phyloP scores from a whole-genome alignment of 2,329 filamentous ascomycete species.

The Orbilia blumenaviensis region DNA sequence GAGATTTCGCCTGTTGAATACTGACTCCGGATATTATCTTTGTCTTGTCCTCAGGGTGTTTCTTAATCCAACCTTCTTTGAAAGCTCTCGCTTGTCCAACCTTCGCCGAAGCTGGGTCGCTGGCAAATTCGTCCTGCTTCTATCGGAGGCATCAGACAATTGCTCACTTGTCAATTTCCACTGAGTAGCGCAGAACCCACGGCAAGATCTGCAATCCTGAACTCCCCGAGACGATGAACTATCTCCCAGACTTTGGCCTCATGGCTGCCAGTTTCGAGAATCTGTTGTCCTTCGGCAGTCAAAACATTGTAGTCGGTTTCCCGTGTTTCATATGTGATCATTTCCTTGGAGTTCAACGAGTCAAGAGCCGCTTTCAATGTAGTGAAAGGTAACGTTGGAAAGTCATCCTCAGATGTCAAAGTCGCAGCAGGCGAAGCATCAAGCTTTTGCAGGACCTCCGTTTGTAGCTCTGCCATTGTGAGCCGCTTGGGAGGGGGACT shows the following conservation, averaged over 20 bases:
- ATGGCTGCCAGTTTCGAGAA: constrained; percentile 79
- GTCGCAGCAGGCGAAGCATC: constrained; percentile 67
- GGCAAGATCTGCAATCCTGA: constrained; percentile 78
- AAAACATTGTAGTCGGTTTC: constrained; percentile 80
- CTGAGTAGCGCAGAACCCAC: constrained; percentile 63
- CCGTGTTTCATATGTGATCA: constrained; percentile 85
- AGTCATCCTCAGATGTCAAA: constrained; percentile 74
- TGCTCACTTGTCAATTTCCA: constrained; percentile 74
- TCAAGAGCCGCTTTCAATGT: constrained; percentile 88
- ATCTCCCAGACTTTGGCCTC: constrained; percentile 84
- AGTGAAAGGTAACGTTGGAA: constrained; percentile 72
- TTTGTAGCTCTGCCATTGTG: constrained; percentile 67
- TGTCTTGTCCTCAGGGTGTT: constrained; percentile 64
- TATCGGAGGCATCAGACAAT: constrained; percentile 16
- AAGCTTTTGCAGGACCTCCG: constrained; percentile 73
- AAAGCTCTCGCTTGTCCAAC: constrained; percentile 96
- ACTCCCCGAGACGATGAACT: constrained; percentile 75
- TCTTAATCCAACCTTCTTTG: constrained; percentile 77
- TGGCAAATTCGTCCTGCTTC: constrained; percentile 39
- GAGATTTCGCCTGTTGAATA: not conserved
- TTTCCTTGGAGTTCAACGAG: constrained; percentile 81
- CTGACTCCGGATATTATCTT: constrained; percentile 62
- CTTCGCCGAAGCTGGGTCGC: constrained; percentile 67
- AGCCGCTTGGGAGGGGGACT: not conserved
- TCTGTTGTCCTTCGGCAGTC: constrained; percentile 77